Evolutionary conservation across 2,329 filamentous ascomycete genomes (phyloP), one percentile per base, ranked within the genome.

Genomic region (Calonectria montana): DNA sequence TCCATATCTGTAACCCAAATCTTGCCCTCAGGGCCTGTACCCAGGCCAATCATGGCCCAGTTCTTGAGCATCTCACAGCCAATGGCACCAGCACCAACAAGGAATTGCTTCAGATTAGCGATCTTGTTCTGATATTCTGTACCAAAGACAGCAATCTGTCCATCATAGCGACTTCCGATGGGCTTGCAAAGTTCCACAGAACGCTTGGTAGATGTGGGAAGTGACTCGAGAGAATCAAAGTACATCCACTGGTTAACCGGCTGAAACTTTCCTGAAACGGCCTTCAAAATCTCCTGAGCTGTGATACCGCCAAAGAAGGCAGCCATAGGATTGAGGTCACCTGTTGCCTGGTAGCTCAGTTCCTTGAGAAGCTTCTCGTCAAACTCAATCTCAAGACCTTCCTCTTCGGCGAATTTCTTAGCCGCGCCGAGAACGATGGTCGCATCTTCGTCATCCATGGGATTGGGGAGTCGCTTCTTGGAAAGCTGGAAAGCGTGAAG

Each of bases 1-100:
- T 99, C 97, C 92, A 98, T 98, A 82, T 99, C 97, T 16, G 97
- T 98, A 62, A 99, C 94, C 70, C 88, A 94, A 80, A 99, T 97
- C 83, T 94, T 93, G 79, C 97, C 97, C 61, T 95, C 90, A 3
- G 95, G 94, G 4, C 97, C 97, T 55, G 94, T 94, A 53, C 93
- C 96, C 35, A 99, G 88, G 76, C 97, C 97, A 83, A 98, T 97
- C 96, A 99, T 97, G 41, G 97, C 96, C 96, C 97, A 99, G 84
- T 98, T 98, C 91, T 99, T 99, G 77, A 99, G 87, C 94, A 98
- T 99, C 82, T 99, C 97, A 81, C 97, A 99, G 55, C 97, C 97
- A 82, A 99, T 99, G 74, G 97, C 97, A 79, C 97, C 97, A 57
- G 97, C 95, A 77, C 97, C 97, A 70, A 99, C 97, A 67, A 99